Evolutionary conservation across 805 yeast genomes (phyloP), one percentile per base, ranked within the genome.

Genomic region (Tetrapisispora pingtungensis): DNA sequence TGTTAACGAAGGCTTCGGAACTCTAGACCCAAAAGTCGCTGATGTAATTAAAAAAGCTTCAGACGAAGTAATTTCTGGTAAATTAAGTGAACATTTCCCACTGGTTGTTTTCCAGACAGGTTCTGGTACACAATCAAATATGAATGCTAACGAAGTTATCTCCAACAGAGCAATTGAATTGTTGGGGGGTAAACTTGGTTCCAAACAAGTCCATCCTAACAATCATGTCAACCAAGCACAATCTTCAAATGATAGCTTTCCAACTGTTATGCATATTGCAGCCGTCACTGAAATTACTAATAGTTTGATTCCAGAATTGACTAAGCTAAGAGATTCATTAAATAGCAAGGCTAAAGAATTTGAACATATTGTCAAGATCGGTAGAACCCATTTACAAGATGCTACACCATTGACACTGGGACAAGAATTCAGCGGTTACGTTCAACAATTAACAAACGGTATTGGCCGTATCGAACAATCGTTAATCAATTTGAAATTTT

Each of bases 241-340:
- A 72, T 86, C 96, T n/a, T 87, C 96, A 39, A 93, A 93, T 67
- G 98, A 93, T 70, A 93, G 97, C 44, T 93, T 93, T 84, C 98
- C 98, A 55, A 89, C 98, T 32, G 98, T 90, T 45, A 93, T 93
- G 98, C 98, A 93, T 73, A 90, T 93, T 69, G 97, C 98, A 46
- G 96, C 97, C 17, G 96, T 89, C 51, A 77, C 84, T 36, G 96
- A 90, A 72, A 84, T 90, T 69, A 70, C 81, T 44, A 59, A 75
- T 62, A 71, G 73, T 35, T 75, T 93, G 66, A 55, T 90, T 43
- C 98, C 98, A 15, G 85, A 87, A 61, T 74, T 93, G 62, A 72
- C 76, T 46, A 72, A 70, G 36, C 79, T 93, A 60, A 84, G 84
- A 67, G 84, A 81, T 59, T 73, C 96, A n/a, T 71, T 93, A 52